Percentiles rank a stretch among this genome's conserved stretches.
phyloP scores from a whole-genome alignment of 352 stramenopile species.

The Phytophthora melonis region DNA sequence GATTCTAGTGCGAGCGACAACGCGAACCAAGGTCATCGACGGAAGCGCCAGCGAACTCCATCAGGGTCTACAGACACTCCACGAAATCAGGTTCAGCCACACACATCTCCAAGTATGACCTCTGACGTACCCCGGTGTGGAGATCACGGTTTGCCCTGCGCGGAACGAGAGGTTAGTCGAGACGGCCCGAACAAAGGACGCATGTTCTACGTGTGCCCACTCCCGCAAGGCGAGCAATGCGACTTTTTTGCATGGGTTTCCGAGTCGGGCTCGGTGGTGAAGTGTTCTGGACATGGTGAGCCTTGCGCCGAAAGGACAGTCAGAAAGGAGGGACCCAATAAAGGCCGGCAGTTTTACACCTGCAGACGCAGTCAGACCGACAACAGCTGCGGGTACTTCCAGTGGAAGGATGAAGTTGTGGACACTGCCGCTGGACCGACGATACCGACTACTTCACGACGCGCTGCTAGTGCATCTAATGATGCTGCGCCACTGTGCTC shows the following conservation, averaged over 20 bases:
- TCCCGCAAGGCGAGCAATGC: constrained; percentile 88
- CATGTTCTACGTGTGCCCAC: constrained; percentile 92
- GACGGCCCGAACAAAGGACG: constrained; percentile 92
- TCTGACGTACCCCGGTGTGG: constrained; percentile 51
- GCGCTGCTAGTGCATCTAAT: not conserved
- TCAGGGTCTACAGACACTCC: constrained; percentile 5
- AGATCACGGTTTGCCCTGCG: constrained; percentile 58
- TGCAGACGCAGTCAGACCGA: constrained; percentile 63
- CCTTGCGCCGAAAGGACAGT: constrained; percentile 71
- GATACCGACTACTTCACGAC: constrained; percentile 6
- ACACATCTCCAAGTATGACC: constrained; percentile 3
- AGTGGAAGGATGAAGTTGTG: constrained; percentile 75
- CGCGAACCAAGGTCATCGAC: constrained; percentile 13
- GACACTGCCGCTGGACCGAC: constrained; percentile 6
- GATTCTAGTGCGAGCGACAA: constrained; percentile 7
- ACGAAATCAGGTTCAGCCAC: constrained; percentile 3
- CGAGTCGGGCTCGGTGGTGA: constrained; percentile 43
- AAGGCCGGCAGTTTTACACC: constrained; percentile 70
- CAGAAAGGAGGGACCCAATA: constrained; percentile 72
- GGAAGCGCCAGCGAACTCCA: constrained; percentile 19
- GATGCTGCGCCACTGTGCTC: constrained; percentile 45
- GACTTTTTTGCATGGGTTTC: constrained; percentile 94
- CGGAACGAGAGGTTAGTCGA: constrained; percentile 60
- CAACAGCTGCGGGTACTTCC: constrained; percentile 76
- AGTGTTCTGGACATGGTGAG: constrained; percentile 71